Evolutionary conservation across 2,329 filamentous ascomycete species (phyloP), one percentile per base, ranked within the genome.

Genomic region (Nannizzia gypsea): DNA sequence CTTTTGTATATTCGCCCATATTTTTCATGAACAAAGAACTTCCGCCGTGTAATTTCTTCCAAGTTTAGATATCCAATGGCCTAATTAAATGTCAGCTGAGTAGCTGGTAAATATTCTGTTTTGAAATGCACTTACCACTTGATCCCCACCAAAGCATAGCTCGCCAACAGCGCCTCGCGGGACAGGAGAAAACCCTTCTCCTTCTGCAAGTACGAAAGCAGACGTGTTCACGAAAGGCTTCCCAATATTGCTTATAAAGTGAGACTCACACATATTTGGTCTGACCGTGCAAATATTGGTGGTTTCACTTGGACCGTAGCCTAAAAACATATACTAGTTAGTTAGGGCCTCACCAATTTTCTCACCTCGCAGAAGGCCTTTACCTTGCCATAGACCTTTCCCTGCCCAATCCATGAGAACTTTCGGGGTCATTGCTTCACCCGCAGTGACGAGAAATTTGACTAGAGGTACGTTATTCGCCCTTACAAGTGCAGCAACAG

Each of bases 201-300:
- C 73, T 2, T 69, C 65, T 15, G 70, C 68, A 15, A 87, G 70
- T 1, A 95, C 83, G 61, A 90, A 83, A 0, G 82, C 80, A 0
- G 89, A 93, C 0, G 88, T 95, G 62, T 92, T 95, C 8, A 78
- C 74, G 28, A 96, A 82, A 0, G 84, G 81, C 61, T 77, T 79
- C 0, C 91, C 91, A n/a, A 96, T 83, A 65, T 91, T 90, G 62
- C 85, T 85, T 57, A 88, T 82, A 20, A 80, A 73, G 66, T 90
- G 83, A 0, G 76, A 72, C 0, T 66, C 64, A 0, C 75, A 72
- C 69, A 92, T 84, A 42, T 80, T 77, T 6, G 78, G 72, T 62
- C 85, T 85, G 6, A 92, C 81, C 0, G 87, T 90, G 72, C 89
- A 95, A 20, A 95, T 90, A 64, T 95, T 95, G 1, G 89, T 95